Conservation (phyloP, 2,329 filamentous ascomycete species). For the Fusarium devonianum region DNA sequence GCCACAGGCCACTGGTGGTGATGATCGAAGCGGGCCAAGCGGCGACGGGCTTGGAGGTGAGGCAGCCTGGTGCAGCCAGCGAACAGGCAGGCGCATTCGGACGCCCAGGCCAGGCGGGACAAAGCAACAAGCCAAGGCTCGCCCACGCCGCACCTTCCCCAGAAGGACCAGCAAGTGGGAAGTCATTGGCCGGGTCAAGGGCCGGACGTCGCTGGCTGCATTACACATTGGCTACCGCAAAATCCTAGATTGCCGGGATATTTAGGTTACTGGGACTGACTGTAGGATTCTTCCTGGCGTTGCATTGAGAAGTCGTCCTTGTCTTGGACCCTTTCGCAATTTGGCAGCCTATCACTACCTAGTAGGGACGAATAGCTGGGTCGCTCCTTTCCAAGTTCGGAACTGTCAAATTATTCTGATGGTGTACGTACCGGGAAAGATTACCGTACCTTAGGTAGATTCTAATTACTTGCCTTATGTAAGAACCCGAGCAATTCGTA, state of each 20-base stretch:
- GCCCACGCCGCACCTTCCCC: slow-evolving; percentile 33
- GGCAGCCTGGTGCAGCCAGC: slow-evolving; percentile 25
- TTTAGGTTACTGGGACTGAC: slow-evolving; percentile 12
- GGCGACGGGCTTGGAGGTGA: slow-evolving; percentile 10
- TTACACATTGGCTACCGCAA: slow-evolving; percentile 10
- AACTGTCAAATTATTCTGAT: slow-evolving; percentile 28
- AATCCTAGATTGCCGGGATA: slow-evolving; percentile 18
- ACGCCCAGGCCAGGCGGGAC: slow-evolving; percentile 38
- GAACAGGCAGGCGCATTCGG: slow-evolving; percentile 31
- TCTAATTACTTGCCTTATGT: slow-evolving; percentile 9
- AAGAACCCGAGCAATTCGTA: slow-evolving; percentile 16
- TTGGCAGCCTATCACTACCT: slow-evolving; percentile 29
- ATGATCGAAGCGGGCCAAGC: slow-evolving; percentile 12
- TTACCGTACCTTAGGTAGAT: slow-evolving; percentile 17
- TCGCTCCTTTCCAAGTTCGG: slow-evolving; percentile 21
- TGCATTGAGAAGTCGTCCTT: slow-evolving; percentile 34
- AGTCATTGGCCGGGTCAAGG: slow-evolving; percentile 39
- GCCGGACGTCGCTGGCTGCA: slow-evolving; percentile 32
- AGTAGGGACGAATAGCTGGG: slow-evolving; percentile 25
- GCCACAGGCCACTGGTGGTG: background rate
- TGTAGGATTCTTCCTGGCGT: slow-evolving; percentile 26
- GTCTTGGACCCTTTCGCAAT: slow-evolving; percentile 21
- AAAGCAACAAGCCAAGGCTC: slow-evolving; percentile 37
- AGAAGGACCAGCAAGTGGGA: slow-evolving; percentile 19
- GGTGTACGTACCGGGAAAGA: too few relatives aligned